Percentiles rank a stretch among this genome's conserved stretches.
Conservation (phyloP, 2,329 filamentous ascomycete species). For the Ambrosiella beaveri region DNA sequence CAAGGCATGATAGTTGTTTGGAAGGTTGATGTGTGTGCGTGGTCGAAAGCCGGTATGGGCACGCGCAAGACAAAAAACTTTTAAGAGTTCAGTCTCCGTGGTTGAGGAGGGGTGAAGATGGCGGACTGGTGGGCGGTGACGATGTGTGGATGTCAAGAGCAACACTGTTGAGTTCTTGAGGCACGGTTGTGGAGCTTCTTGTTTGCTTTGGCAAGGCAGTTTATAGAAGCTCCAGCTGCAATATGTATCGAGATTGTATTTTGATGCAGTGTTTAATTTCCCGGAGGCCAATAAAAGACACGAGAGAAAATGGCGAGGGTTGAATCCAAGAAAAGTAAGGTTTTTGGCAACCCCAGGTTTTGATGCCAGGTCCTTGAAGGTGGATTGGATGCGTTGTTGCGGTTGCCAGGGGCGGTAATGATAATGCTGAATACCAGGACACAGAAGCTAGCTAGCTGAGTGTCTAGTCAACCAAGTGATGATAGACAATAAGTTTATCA, state of each 20-base stretch:
- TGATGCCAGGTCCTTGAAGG: conserved; percentile 8
- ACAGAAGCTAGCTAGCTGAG: not conserved
- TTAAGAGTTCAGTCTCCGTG: too few relatives aligned
- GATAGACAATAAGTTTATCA: not conserved
- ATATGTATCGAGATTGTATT: too few relatives aligned
- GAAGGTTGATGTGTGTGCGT: too few relatives aligned
- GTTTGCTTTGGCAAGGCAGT: too few relatives aligned
- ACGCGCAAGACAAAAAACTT: not conserved
- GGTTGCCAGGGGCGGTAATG: conserved; percentile 12
- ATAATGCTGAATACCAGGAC: conserved; percentile 1
- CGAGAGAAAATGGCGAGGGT: not conserved
- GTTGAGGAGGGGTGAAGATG: not conserved
- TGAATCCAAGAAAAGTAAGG: conserved; percentile 2
- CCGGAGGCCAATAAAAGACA: not conserved
- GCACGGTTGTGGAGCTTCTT: too few relatives aligned
- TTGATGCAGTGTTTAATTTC: too few relatives aligned
- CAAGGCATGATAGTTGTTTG: conserved; percentile 51
- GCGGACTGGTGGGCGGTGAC: not conserved
- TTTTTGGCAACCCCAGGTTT: conserved; percentile 8
- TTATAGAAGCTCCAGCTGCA: too few relatives aligned
- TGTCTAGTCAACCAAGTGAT: too few relatives aligned
- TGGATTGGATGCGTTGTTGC: conserved; percentile 11
- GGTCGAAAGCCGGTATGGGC: not conserved
- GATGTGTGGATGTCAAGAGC: not conserved
- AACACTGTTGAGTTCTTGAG: not conserved